A percentile compares a stretch with the other conserved stretches of the same genome.
phyloP scores from a whole-genome alignment of 306 rosid genomes.

The Comarum palustre region DNA sequence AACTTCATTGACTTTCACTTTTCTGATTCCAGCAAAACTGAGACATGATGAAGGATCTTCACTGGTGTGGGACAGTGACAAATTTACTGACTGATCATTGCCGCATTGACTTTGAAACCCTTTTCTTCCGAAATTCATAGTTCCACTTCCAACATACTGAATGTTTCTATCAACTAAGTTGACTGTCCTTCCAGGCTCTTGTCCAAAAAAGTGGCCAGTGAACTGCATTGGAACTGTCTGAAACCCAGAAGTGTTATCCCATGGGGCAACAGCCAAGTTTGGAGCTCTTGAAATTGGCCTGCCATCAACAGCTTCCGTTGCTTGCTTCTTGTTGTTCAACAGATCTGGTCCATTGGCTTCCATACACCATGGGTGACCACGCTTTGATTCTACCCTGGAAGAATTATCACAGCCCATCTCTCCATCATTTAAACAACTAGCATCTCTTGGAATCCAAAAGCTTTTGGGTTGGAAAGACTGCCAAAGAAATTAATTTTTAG shows the following conservation, averaged over 20 bases:
- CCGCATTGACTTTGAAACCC: conserved; percentile 60
- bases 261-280: conserved; percentile 51
- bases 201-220: conserved; percentile 70
- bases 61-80: conserved; percentile 62
- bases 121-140: conserved; percentile 54
- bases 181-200: conserved; percentile 49
- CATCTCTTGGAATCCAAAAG: conserved; percentile 72
- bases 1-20: conserved; percentile 94
- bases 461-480: conserved; percentile 85
- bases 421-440: conserved; percentile 72
- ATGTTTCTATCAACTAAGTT: conserved; percentile 66
- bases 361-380: conserved; percentile 78
- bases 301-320: conserved; percentile 57
- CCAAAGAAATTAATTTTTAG: conserved; percentile 26
- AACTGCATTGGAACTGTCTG: conserved; percentile 69
- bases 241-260: conserved; percentile 73
- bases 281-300: conserved; percentile 60
- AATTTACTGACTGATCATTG: conserved; percentile 56
- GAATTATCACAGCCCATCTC: conserved; percentile 73
- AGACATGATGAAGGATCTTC: conserved; percentile 66
- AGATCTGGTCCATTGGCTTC: conserved; percentile 60
- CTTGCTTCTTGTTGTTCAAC: conserved; percentile 71
- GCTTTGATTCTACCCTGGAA: conserved; percentile 70
- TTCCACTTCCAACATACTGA: conserved; percentile 55
- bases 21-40: conserved; percentile 74